phyloP scores from a whole-genome alignment of 1,284 basidiomycete species.

The Lignosus rhinocerotis region DNA sequence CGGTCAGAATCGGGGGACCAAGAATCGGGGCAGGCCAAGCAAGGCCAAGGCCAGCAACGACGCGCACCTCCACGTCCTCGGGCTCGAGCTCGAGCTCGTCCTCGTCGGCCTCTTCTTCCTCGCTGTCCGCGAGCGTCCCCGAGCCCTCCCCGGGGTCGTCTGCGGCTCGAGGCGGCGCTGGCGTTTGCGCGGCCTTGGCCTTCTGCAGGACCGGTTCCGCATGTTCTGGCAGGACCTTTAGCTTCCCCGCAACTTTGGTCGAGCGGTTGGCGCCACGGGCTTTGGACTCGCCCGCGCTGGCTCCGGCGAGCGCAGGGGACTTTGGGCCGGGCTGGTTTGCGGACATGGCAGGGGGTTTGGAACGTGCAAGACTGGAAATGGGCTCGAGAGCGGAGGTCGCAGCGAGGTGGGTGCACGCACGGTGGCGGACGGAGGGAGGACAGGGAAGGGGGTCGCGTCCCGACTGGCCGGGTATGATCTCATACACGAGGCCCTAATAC shows the following conservation, averaged over 20 bases:
- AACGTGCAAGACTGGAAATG: background rate
- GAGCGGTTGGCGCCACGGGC: slow-evolving; percentile 74
- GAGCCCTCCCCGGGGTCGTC: slow-evolving; percentile 47
- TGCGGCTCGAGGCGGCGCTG: slow-evolving; percentile 29
- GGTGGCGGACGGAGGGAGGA: slow-evolving; percentile 6
- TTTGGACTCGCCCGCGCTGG: slow-evolving; percentile 44
- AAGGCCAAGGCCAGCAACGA: background rate
- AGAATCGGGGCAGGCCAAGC: background rate
- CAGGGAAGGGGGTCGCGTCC: slow-evolving; percentile 3
- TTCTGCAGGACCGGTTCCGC: slow-evolving; percentile 55
- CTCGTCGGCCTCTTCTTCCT: slow-evolving; percentile 74
- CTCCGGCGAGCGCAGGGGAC: slow-evolving; percentile 3
- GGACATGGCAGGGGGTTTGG: slow-evolving; percentile 19
- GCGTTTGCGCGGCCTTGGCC: slow-evolving; percentile 29
- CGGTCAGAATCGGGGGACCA: background rate
- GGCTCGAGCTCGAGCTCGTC: slow-evolving; percentile 56
- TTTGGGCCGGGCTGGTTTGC: slow-evolving; percentile 23
- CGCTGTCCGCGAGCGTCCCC: slow-evolving; percentile 59
- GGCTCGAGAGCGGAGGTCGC: background rate
- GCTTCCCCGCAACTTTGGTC: slow-evolving; percentile 86
- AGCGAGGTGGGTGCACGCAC: background rate
- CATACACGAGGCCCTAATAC: slow-evolving; percentile 6
- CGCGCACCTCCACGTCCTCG: slow-evolving; percentile 63
- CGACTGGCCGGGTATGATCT: slow-evolving; percentile 14
- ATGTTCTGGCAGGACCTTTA: slow-evolving; percentile 93